Base-by-base conservation (phyloP, 441 rosid species). In the Cnidoscolus chayamansa region DNA sequence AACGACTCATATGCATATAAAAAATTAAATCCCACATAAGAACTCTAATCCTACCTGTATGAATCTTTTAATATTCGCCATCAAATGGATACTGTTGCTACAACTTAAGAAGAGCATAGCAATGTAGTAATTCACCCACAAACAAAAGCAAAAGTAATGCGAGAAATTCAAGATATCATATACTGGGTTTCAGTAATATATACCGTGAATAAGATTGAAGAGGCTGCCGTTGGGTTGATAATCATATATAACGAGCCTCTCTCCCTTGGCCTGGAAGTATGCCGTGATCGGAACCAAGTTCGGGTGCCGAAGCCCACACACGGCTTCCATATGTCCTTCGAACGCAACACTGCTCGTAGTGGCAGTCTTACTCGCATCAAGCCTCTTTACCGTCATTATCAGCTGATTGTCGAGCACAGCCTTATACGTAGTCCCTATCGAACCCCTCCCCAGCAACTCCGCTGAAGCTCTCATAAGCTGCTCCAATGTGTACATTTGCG, bases 401-500 rank as follows among this genome's bases (percentile, higher is more conserved):
- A 90, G 75, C 72, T 88, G 91, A 84, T 86, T 86, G 73, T 90
- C 97, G 17, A 94, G 86, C 73, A 87, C 91, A 3, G 97, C 97
- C 78, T 92, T 92, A 74, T 90, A 94, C 7, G 96, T 94, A 10
- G 96, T 89, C 80, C 97, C 97, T 66, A 92, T 76, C 0, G 87
- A 81, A 0, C 98, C 97, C 67, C 89, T 83, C 20, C 98, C 98
- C 13, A 92, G 85, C 79, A 92, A 81, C 89, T 92, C 98, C 12
- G 97, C 98, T 0, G 98, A 94, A 0, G 87, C 97, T 67, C 93
- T 87, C 98, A 94, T 94, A 70, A 92, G 84, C 81, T 92, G 94
- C 68, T 92, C 98, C 82, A 94, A 72, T 30, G 93, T 82, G 72
- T 90, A 90, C 65, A 82, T 72, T 61, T 84, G 82, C 10, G 82